phyloP scores from a whole-genome alignment of 345 rosid species.

The Ailanthus altissimus region DNA sequence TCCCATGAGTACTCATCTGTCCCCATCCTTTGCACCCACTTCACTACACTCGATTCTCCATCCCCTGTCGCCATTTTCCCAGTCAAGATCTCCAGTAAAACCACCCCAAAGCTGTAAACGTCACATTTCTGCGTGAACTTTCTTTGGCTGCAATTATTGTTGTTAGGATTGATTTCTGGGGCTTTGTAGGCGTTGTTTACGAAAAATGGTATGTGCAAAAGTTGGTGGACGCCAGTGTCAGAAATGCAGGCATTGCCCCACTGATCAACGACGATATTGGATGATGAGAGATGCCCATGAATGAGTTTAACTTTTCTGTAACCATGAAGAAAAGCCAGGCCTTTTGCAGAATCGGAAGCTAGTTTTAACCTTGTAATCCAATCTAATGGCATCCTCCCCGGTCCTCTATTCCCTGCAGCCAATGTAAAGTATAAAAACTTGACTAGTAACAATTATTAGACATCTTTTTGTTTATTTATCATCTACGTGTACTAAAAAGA shows the following conservation, averaged over 20 bases:
- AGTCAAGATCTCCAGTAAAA: slow-evolving; percentile 41
- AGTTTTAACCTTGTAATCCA: slow-evolving; percentile 42
- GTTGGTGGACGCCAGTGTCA: slow-evolving; percentile 37
- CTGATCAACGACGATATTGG: slow-evolving; percentile 38
- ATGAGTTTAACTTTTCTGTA: slow-evolving; percentile 34
- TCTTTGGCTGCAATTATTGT: slow-evolving; percentile 12
- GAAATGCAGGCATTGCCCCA: slow-evolving; percentile 38
- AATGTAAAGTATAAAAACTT: neutral
- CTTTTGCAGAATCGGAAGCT: slow-evolving; percentile 43
- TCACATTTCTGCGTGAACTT: slow-evolving; percentile 39
- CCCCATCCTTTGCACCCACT: slow-evolving; percentile 37
- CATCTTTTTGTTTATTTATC: no score
- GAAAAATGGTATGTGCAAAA: slow-evolving; percentile 27
- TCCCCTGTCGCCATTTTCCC: slow-evolving; percentile 42
- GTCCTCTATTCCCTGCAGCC: slow-evolving; percentile 42
- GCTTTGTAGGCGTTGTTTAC: slow-evolving; percentile 29
- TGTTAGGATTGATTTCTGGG: slow-evolving; percentile 31
- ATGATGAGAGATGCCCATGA: slow-evolving; percentile 44
- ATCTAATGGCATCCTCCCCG: slow-evolving; percentile 39
- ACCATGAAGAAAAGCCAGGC: slow-evolving; percentile 43
- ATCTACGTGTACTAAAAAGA: no score
- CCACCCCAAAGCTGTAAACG: slow-evolving; percentile 46
- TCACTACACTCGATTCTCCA: slow-evolving; percentile 40
- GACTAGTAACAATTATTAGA: no score
- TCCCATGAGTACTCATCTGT: slow-evolving; percentile 35